Conservation (phyloP, 306 rosid genomes). For the Glycyrrhiza uralensis region DNA sequence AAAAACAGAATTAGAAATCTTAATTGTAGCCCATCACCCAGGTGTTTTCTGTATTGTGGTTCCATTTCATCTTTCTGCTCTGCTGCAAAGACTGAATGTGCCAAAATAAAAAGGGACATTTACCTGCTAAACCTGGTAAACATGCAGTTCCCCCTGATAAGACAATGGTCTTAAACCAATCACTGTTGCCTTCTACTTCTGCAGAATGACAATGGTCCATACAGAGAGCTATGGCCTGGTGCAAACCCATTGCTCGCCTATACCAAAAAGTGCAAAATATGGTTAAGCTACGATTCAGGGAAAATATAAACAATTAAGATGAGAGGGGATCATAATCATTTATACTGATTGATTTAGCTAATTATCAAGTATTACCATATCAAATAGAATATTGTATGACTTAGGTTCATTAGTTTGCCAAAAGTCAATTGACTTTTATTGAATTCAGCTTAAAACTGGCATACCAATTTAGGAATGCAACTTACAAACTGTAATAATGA, state of each 20-base stretch:
- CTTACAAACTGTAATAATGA: neutral
- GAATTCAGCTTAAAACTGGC: neutral
- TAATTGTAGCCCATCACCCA: neutral
- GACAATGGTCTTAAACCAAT: slow-evolving; percentile 80
- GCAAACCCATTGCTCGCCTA: slow-evolving; percentile 83
- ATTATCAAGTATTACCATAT: neutral
- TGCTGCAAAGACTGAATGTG: neutral
- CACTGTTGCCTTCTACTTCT: slow-evolving; percentile 53
- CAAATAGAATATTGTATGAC: neutral
- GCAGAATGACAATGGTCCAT: slow-evolving; percentile 78
- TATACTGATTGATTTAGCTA: neutral
- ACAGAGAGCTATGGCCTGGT: slow-evolving; percentile 88
- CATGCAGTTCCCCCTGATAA: slow-evolving; percentile 83
- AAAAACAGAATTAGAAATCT: slow-evolving; percentile 15
- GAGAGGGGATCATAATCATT: neutral
- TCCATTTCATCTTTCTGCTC: slow-evolving; percentile 10
- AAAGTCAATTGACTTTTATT: neutral
- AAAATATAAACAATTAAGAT: neutral
- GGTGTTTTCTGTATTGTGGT: neutral
- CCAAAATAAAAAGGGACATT: neutral
- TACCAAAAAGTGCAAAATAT: slow-evolving; percentile 26
- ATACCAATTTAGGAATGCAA: no score
- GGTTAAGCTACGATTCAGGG: neutral
- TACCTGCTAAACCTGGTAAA: slow-evolving; percentile 92
- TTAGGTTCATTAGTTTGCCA: neutral